phyloP scores from a whole-genome alignment of 371 early-diverging fungal species.

The Mortierella sp. region DNA sequence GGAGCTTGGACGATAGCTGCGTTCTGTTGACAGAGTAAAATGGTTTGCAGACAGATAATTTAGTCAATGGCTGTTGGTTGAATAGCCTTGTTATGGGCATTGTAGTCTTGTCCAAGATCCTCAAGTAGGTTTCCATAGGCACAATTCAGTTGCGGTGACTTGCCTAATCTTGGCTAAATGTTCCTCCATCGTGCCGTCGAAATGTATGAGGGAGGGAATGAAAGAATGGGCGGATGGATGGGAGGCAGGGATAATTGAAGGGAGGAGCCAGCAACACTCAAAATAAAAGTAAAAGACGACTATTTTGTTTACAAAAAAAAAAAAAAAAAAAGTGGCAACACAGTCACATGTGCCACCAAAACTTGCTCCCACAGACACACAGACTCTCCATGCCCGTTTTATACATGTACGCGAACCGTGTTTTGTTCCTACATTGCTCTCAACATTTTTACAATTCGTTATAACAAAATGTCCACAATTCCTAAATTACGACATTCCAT shows the following conservation, averaged over 20 bases:
- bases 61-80: constrained; percentile 4
- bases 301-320: constrained; percentile 2
- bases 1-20: constrained; percentile 83
- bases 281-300: not conserved
- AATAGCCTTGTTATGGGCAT: not conserved
- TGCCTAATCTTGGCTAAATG: constrained; percentile 56
- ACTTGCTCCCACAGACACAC: not conserved
- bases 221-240: constrained; percentile 5
- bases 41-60: not conserved
- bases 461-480: too few relatives aligned
- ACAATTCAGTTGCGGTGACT: constrained; percentile 1
- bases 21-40: constrained; percentile 41
- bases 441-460: too few relatives aligned
- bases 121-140: not conserved
- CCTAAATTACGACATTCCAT: too few relatives aligned
- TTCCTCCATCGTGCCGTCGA: constrained; percentile 46
- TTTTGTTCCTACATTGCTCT: not conserved
- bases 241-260: not conserved
- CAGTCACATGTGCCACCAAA: constrained; percentile 2
- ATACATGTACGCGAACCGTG: not conserved
- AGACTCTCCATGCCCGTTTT: not conserved
- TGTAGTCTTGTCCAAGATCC: not conserved
- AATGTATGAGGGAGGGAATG: constrained; percentile 17
- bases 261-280: not conserved
- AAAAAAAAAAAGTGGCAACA: not conserved